Evolutionary conservation across 2,329 filamentous ascomycete genomes (phyloP).

Genomic region (Cercospora brassicicola): DNA sequence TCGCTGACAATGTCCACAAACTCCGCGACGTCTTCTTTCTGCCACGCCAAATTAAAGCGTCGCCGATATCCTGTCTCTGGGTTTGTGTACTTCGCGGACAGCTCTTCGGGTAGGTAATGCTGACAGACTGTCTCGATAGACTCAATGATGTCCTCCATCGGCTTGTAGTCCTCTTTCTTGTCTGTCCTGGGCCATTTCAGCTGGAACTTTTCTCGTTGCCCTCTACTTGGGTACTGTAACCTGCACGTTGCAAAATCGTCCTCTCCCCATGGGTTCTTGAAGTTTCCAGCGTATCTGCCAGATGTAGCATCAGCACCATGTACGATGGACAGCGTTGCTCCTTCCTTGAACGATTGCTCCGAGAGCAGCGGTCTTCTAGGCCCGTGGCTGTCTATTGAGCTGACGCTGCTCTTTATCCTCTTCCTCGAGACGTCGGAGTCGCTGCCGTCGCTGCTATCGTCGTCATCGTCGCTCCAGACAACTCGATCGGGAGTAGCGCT

Average conservation of each 20-base stretch:
- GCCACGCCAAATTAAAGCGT: slow-evolving; percentile 71
- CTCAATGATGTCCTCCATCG: slow-evolving; percentile 61
- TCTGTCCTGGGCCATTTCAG: slow-evolving; percentile 70
- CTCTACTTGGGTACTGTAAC: slow-evolving; percentile 79
- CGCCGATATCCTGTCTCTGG: slow-evolving; percentile 73
- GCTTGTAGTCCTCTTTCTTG: slow-evolving; percentile 58
- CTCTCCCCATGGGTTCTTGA: slow-evolving; percentile 49
- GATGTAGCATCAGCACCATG: slow-evolving; percentile 47
- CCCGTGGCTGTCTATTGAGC: slow-evolving; percentile 35
- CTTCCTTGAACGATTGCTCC: slow-evolving; percentile 27
- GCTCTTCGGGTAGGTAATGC: slow-evolving; percentile 72
- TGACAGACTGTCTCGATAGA: slow-evolving; percentile 62
- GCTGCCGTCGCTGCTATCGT: slow-evolving; percentile 35
- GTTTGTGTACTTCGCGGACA: slow-evolving; percentile 68
- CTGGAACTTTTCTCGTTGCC: slow-evolving; percentile 57
- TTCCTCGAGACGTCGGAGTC: slow-evolving; percentile 41
- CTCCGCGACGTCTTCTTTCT: slow-evolving; percentile 62
- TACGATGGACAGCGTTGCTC: slow-evolving; percentile 39
- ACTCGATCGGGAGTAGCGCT: slow-evolving; percentile 38
- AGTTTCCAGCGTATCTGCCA: slow-evolving; percentile 47
- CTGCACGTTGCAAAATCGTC: slow-evolving; percentile 49
- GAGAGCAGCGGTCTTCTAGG: slow-evolving; percentile 28
- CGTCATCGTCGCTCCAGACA: slow-evolving; percentile 38
- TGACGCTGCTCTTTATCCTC: slow-evolving; percentile 40
- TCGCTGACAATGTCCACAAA: slow-evolving; percentile 72